A percentile compares a stretch with the other conserved stretches of the same genome.
These are phyloP conservation scores for Hortiboletus rubellus DNA, from an alignment of 1,284 basidiomycete species.

Conservation along the genomic window DNA sequence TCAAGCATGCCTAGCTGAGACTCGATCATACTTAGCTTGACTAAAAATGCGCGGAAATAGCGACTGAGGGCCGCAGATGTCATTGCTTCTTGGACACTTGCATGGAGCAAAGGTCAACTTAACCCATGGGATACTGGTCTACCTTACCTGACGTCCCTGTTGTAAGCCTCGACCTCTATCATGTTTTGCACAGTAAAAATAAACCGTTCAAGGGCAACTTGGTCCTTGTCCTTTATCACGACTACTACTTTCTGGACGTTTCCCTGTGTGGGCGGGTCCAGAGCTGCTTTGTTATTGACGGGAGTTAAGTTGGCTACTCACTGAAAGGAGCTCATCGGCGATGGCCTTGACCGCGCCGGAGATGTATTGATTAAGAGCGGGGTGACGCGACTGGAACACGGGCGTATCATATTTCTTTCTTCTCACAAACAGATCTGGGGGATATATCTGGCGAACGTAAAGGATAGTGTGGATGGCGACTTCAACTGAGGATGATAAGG, in stretches of 20 bases:
- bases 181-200: slow-evolving; percentile 75
- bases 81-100: slow-evolving; percentile 70
- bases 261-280: slow-evolving; percentile 46
- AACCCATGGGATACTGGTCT: not conserved
- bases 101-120: slow-evolving; percentile 7
- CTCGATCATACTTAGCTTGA: slow-evolving; percentile 83
- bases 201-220: slow-evolving; percentile 78
- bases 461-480: slow-evolving; percentile 91
- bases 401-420: slow-evolving; percentile 87
- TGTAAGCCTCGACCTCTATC: slow-evolving; percentile 65
- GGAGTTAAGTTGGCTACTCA: slow-evolving; percentile 34
- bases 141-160: slow-evolving; percentile 59
- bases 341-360: slow-evolving; percentile 77
- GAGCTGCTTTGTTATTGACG: not conserved
- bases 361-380: slow-evolving; percentile 85
- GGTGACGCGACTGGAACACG: slow-evolving; percentile 90
- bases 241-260: slow-evolving; percentile 73
- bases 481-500: slow-evolving; percentile 62
- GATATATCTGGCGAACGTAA: slow-evolving; percentile 88
- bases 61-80: slow-evolving; percentile 63
- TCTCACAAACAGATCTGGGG: slow-evolving; percentile 81
- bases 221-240: slow-evolving; percentile 76
- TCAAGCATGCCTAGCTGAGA: slow-evolving; percentile 67
- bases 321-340: slow-evolving; percentile 70
- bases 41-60: slow-evolving; percentile 82